phyloP scores from a whole-genome alignment of 83 land plant species.

The Thuja plicata region DNA sequence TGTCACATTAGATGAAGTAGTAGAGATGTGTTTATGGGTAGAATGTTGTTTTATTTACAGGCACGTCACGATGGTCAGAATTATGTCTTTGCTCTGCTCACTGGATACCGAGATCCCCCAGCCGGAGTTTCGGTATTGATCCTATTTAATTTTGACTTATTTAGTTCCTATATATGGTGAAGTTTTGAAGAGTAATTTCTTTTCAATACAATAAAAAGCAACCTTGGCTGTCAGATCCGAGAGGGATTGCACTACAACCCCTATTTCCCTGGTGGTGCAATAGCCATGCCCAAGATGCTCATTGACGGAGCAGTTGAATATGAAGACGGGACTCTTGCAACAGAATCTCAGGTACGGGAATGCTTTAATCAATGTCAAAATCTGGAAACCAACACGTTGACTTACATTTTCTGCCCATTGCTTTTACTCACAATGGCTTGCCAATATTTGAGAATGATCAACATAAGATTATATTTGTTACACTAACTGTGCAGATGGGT shows the following conservation, averaged over 20 bases:
- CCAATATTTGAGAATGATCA: background rate
- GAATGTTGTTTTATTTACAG: constrained; percentile 33
- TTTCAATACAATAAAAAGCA: background rate
- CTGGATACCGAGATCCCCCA: constrained; percentile 99
- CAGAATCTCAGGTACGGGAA: constrained; percentile 77
- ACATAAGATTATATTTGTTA: background rate
- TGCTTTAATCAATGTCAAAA: background rate
- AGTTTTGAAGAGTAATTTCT: background rate
- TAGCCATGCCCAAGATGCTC: constrained; percentile 99
- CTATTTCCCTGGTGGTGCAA: constrained; percentile 97
- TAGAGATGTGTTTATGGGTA: background rate
- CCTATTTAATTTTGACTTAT: constrained; percentile 8
- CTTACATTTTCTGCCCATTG: background rate
- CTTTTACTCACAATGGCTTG: background rate
- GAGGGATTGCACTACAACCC: constrained; percentile 98
- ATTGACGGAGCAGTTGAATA: constrained; percentile 92
- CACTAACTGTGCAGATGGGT: constrained; percentile 66
- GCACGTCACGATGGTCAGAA: constrained; percentile 98
- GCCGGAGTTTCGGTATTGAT: constrained; percentile 69
- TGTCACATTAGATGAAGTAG: background rate
- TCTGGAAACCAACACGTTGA: too few relatives aligned
- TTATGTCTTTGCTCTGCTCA: constrained; percentile 90
- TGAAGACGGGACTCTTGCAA: constrained; percentile 95
- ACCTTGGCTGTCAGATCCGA: constrained; percentile 43
- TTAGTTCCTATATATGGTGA: constrained; percentile 14